These are phyloP conservation scores for Geopyxis carbonaria DNA, from an alignment of 495 filamentous ascomycete species.

Conservation along the genomic window DNA sequence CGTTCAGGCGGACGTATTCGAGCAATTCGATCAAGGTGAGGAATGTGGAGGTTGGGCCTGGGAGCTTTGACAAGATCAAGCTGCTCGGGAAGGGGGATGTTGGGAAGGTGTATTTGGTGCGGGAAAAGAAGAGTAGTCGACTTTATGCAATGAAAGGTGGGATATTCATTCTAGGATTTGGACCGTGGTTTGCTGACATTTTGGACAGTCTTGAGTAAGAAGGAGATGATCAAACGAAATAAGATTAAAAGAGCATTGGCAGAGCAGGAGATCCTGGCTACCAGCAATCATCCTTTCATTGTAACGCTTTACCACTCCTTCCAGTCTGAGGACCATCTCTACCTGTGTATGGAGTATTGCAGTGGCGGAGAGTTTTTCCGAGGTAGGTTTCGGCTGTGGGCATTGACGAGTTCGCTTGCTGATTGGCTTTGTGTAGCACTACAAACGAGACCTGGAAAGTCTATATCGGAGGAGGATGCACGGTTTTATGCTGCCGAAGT, in stretches of 20 bases:
- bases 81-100: conserved; percentile 97
- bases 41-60: conserved; percentile 86
- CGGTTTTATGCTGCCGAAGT: conserved; percentile 96
- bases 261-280: conserved; percentile 94
- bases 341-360: conserved; percentile 99
- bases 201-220: conserved; percentile 77
- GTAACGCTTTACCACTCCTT: conserved; percentile 97
- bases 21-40: conserved; percentile 97
- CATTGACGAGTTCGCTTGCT: too few species aligned
- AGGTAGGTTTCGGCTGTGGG: conserved; percentile 32
- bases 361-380: conserved; percentile 97
- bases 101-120: conserved; percentile 91
- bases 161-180: too few species aligned
- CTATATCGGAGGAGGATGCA: conserved; percentile 89
- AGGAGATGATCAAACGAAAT: conserved; percentile 99
- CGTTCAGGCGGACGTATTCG: conserved; percentile 87
- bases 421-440: conserved; percentile 49
- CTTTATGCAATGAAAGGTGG: conserved; percentile 98
- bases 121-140: conserved; percentile 89
- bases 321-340: conserved; percentile 95
- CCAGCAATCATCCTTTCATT: conserved; percentile 97
- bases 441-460: conserved; percentile 92
- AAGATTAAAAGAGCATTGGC: conserved; percentile 98
- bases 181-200: conserved; percentile 30
- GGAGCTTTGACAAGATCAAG: conserved; percentile 98